A percentile compares a stretch with the other conserved stretches of the same genome.
These are phyloP conservation scores for Coniosporium tulheliwenetii DNA, from an alignment of 2,329 filamentous ascomycete species.

Conservation along the genomic window DNA sequence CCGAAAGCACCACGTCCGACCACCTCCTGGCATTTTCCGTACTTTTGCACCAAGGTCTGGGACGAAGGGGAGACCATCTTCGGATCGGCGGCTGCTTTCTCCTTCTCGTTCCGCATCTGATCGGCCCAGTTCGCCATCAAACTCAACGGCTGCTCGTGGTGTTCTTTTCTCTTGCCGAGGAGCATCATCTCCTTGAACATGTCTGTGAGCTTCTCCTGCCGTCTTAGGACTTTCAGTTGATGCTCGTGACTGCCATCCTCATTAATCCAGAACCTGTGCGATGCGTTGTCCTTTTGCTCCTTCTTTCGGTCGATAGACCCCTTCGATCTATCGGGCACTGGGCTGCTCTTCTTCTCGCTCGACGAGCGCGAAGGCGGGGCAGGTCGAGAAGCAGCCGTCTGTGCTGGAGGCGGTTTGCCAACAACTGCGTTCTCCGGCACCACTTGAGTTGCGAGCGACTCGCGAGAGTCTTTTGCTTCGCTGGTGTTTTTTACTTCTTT, in stretches of 20 bases:
- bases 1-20: constrained; percentile 94
- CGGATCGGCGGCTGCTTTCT: constrained; percentile 57
- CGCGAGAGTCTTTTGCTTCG: no score
- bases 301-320: no score
- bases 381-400: constrained; percentile 3
- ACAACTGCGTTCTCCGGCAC: no score
- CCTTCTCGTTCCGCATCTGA: constrained; percentile 76
- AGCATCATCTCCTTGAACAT: constrained; percentile 70
- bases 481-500: no score
- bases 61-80: constrained; percentile 61
- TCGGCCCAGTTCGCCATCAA: constrained; percentile 95
- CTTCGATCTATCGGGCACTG: no score
- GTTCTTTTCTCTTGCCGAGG: constrained; percentile 64
- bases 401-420: no score
- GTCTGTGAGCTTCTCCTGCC: constrained; percentile 88
- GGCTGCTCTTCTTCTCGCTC: no score
- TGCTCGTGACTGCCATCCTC: constrained; percentile 53
- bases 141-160: constrained; percentile 66
- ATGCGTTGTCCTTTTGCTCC: constrained; percentile 2
- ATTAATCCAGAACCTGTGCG: constrained; percentile 35
- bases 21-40: constrained; percentile 95
- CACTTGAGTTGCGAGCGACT: no score
- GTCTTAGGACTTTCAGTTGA: constrained; percentile 71
- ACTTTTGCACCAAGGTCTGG: constrained; percentile 80
- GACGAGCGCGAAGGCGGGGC: constrained; percentile 2